These are phyloP conservation scores for Microbotryum lychnidis-dioicae DNA, from an alignment of 1,284 basidiomycete genomes.

Conservation along the genomic window DNA sequence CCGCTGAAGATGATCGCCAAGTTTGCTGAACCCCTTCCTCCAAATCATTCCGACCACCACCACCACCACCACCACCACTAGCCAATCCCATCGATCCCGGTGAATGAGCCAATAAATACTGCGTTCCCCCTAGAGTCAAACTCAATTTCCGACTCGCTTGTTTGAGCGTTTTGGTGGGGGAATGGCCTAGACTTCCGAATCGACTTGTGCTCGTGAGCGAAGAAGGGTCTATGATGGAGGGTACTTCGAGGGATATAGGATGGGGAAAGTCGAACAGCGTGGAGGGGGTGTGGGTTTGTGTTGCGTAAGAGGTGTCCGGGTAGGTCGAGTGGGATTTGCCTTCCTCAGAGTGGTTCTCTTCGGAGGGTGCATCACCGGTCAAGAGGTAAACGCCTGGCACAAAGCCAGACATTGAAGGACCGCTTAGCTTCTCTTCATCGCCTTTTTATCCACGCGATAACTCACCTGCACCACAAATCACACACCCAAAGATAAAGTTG, in stretches of 20 bases:
- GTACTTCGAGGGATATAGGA: neutral
- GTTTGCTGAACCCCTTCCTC: too few species aligned
- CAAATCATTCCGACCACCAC: too few species aligned
- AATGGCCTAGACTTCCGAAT: neutral
- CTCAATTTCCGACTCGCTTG: neutral
- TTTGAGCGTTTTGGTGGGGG: too few species aligned
- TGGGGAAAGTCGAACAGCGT: neutral
- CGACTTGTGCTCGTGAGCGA: neutral
- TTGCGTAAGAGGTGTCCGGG: neutral
- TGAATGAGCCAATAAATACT: neutral
- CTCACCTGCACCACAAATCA: slow-evolving; percentile 35
- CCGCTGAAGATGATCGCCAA: too few species aligned
- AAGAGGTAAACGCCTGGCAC: slow-evolving; percentile 23
- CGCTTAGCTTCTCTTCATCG: too few species aligned
- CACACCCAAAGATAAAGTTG: slow-evolving; percentile 40
- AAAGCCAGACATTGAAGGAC: too few species aligned
- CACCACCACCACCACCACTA: too few species aligned
- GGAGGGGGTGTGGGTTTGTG: neutral
- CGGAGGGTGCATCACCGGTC: slow-evolving; percentile 7
- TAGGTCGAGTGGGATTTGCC: too few species aligned
- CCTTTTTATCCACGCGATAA: too few species aligned
- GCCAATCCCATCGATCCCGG: too few species aligned
- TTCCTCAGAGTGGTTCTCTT: too few species aligned
- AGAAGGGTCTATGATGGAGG: neutral
- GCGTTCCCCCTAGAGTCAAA: slow-evolving; percentile 4